Percentiles rank a stretch among this genome's conserved stretches.
phyloP scores from a whole-genome alignment of 2,329 filamentous ascomycete species.

The Aspergillus ustus region DNA sequence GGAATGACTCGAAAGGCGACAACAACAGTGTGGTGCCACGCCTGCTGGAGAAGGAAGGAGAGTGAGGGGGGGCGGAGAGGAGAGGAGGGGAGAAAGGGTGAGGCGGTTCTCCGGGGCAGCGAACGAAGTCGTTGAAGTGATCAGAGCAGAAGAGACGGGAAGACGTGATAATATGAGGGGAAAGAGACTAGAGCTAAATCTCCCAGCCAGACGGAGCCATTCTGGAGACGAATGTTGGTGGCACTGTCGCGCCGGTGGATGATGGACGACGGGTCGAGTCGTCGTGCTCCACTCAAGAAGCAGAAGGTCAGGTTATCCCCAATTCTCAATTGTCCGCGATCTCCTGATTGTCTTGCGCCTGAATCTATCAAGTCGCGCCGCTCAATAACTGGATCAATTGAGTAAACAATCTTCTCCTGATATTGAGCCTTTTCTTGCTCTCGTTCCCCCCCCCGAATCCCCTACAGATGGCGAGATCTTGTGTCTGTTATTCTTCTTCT shows the following conservation, averaged over 20 bases:
- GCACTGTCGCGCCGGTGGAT: neutral
- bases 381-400: neutral
- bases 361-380: neutral
- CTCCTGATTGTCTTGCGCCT: neutral
- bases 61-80: neutral
- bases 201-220: constrained; percentile 11
- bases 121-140: constrained; percentile 9
- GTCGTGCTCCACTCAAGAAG: neutral
- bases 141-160: constrained; percentile 5
- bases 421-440: neutral
- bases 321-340: neutral
- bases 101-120: constrained; percentile 9
- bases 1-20: constrained; percentile 23
- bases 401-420: neutral
- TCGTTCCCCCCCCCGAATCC: neutral
- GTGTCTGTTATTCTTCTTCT: neutral
- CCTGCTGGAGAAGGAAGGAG: constrained; percentile 7
- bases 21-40: neutral
- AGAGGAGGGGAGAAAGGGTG: constrained; percentile 2
- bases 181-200: constrained; percentile 1
- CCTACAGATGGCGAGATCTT: neutral
- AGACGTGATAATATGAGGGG: constrained; percentile 17
- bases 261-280: neutral
- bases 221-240: constrained; percentile 12
- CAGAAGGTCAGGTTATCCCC: neutral